Evolutionary conservation across 495 filamentous ascomycete genomes (phyloP).

Genomic region (Aspergillus steynii): DNA sequence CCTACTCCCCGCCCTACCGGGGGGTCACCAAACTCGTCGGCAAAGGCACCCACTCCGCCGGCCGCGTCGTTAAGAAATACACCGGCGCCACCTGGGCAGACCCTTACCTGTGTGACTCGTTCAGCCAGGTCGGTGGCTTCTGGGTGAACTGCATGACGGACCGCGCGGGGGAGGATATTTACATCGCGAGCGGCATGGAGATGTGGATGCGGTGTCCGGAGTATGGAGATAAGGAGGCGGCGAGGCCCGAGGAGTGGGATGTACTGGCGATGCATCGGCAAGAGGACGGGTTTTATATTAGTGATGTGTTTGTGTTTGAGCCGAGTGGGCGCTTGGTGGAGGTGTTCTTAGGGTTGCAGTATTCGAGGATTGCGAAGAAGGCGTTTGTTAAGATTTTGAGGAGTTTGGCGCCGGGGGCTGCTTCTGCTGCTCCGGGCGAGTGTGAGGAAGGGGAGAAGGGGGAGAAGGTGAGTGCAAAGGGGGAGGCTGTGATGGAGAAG

Average conservation of each 20-base stretch:
- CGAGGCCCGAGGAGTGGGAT: slow-evolving; percentile 40
- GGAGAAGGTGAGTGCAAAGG: not conserved
- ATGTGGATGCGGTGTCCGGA: slow-evolving; percentile 47
- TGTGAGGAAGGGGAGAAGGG: not conserved
- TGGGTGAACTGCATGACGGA: slow-evolving; percentile 57
- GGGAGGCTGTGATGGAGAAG: not conserved
- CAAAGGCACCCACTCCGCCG: slow-evolving; percentile 42
- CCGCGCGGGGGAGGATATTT: slow-evolving; percentile 39
- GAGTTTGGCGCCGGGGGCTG: slow-evolving; percentile 10
- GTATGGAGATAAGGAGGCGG: slow-evolving; percentile 17
- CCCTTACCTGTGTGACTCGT: slow-evolving; percentile 35
- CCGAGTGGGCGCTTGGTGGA: slow-evolving; percentile 42
- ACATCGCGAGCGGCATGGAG: slow-evolving; percentile 49
- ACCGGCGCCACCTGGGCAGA: slow-evolving; percentile 42
- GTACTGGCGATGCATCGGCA: slow-evolving; percentile 43
- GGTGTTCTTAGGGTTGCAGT: slow-evolving; percentile 53
- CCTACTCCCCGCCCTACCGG: slow-evolving; percentile 47
- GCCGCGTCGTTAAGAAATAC: slow-evolving; percentile 41
- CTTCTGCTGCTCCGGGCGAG: not conserved
- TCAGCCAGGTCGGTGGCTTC: slow-evolving; percentile 54
- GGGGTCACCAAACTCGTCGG: slow-evolving; percentile 50
- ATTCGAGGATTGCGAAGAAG: slow-evolving; percentile 41
- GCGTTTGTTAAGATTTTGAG: slow-evolving; percentile 40
- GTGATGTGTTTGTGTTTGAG: slow-evolving; percentile 56
- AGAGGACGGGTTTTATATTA: slow-evolving; percentile 38